Conservation (phyloP, 2,329 filamentous ascomycete genomes). For the Penicillium rolfsii region DNA sequence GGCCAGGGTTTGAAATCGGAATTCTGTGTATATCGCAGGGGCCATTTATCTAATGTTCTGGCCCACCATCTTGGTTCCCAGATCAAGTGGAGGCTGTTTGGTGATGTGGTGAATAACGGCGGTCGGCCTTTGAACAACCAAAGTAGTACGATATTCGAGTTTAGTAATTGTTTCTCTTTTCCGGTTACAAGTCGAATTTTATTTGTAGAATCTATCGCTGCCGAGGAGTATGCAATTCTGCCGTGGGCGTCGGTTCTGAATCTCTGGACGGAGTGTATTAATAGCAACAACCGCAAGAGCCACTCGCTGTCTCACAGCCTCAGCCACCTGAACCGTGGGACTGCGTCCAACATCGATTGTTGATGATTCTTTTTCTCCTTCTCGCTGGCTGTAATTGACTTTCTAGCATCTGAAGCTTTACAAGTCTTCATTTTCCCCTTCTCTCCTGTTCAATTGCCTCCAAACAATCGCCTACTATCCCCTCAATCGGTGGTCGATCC, state of each 20-base stretch:
- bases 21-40: too few relatives aligned
- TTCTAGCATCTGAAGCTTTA: neutral
- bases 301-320: conserved; percentile 21
- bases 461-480: neutral
- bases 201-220: too few relatives aligned
- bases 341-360: conserved; percentile 5
- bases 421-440: neutral
- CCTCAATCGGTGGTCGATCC: conserved; percentile 14
- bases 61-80: too few relatives aligned
- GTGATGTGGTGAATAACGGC: too few relatives aligned
- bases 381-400: neutral
- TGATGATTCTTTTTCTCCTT: conserved; percentile 6
- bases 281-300: conserved; percentile 11
- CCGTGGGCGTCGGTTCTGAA: too few relatives aligned
- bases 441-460: neutral
- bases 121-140: too few relatives aligned
- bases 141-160: neutral
- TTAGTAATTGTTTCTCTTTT: neutral
- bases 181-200: too few relatives aligned
- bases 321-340: conserved; percentile 20
- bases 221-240: too few relatives aligned
- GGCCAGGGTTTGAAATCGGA: too few relatives aligned
- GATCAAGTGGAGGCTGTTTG: too few relatives aligned
- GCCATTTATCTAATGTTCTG: too few relatives aligned
- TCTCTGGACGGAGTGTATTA: conserved; percentile 3